Percentiles rank a stretch among this genome's conserved stretches.
phyloP scores from a whole-genome alignment of 768 basidiomycete species.

The Lactarius deliciosus region DNA sequence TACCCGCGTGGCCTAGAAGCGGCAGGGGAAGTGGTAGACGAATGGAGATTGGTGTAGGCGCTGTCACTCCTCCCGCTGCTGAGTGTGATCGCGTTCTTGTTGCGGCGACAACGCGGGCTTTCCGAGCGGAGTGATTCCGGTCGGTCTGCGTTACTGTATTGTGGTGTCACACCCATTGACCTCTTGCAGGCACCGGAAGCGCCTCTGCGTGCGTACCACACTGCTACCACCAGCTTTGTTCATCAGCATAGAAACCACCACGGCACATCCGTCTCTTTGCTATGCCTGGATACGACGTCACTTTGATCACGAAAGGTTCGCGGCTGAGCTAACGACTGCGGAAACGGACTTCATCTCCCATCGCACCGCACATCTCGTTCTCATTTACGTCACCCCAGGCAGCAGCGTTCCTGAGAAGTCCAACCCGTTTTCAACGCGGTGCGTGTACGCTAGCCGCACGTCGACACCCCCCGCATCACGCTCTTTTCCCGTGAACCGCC shows the following conservation, averaged over 20 bases:
- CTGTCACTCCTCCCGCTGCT: no score
- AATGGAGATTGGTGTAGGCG: no score
- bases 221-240: not conserved
- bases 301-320: constrained; percentile 40
- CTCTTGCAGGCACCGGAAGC: constrained; percentile 39
- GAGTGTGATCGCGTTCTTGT: no score
- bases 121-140: no score
- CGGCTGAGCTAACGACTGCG: constrained; percentile 36
- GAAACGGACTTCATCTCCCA: constrained; percentile 31
- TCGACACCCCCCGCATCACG: constrained; percentile 42
- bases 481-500: constrained; percentile 40
- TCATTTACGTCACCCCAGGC: constrained; percentile 33
- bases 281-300: constrained; percentile 42
- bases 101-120: no score
- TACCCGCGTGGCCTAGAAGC: no score
- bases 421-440: constrained; percentile 38
- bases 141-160: not conserved
- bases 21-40: no score
- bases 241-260: not conserved
- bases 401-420: constrained; percentile 39
- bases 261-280: constrained; percentile 39
- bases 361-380: not conserved
- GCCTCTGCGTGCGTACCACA: constrained; percentile 39
- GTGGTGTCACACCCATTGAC: not conserved
- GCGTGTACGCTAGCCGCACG: constrained; percentile 35